Base-by-base conservation (phyloP, 1,284 basidiomycete species). In the Moniliophthora roreri region DNA sequence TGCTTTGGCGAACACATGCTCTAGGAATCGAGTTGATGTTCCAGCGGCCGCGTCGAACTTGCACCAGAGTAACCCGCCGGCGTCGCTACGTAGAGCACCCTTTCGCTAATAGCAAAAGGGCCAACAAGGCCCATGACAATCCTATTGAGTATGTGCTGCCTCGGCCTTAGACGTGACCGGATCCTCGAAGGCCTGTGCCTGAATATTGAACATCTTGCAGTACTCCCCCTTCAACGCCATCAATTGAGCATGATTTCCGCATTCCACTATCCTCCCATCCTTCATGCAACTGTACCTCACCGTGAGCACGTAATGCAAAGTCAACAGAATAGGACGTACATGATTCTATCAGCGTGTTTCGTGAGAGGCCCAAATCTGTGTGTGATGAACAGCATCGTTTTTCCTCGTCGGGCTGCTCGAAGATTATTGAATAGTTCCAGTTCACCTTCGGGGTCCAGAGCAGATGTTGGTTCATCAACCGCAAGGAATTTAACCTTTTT, bases 331-430 rank as follows among this genome's bases (percentile, higher is more conserved):
- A 44, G 13, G 23, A 38, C 48, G 49, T 57, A 86, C 84, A 87
- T 61, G 37, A 87, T 83, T 10, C 79, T 56, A 62, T 87, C 85
- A 0, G 85, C 84, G 55, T 81, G 70, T 52, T 78, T 78, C 1
- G 84, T 86, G 39, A 87, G 69, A 62, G 83, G 82, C 4, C 84
- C 85, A 58, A 87, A 87, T 3, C 85, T 75, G 65, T 87, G 85
- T 0, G 85, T 85, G 2, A 85, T 82, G 57, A 86, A 87, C 2
- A 87, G 69, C 78, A 87, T 81, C 9, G 84, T 86, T 64, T 84
- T 82, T 15, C 79, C 82, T 4, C 76, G 67, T 26, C 81, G 70
- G 40, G 73, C 68, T 20, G 73, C 66, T 13, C 81, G 66, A 23
- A 87, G 70, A 1, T 77, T 73, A 0, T 76, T 68, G 60, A 87